Base-by-base conservation (phyloP, 495 filamentous ascomycete genomes). In the Neurospora sp. region DNA sequence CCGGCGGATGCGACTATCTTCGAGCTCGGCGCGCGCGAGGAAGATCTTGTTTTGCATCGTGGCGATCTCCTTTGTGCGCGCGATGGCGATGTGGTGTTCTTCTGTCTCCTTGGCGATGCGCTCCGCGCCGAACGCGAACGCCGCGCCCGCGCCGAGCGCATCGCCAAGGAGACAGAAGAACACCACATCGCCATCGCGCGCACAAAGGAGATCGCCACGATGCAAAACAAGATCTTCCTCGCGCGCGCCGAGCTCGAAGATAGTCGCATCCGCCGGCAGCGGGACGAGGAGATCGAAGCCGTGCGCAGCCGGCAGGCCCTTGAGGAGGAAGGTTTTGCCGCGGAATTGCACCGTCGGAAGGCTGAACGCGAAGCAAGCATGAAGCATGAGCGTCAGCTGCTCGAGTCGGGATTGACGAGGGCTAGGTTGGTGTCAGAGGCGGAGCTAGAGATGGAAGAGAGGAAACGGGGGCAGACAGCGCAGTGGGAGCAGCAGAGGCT, bases 201-300 rank as follows among this genome's bases (percentile, higher is more conserved):
- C 1, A 82, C 77, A 5, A 80, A 81, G 53, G 84, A 86, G 73
- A 76, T 85, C 3, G 83, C 85, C 8, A 72, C 75, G 0, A 78
- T 85, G 12, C 82, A 86, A 20, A 78, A 82, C 69, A 80, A 85
- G 48, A 82, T 86, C 74, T 83, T 79, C 76, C 73, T 76, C 1
- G 76, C 71, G 44, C 82, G 84, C n/a, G 81, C 84, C 6, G 81
- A 85, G 71, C 75, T 86, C 3, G 85, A 87, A 71, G 84, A 84
- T 40, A 77, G 80, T 7, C 81, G 83, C 35, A 77, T 79, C 44
- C 81, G 81, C 0, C 79, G 81, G 0, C 77, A 78, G 37, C 79
- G 77, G 9, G 80, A 83, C 40, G 81, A 84, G 42, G 80, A 83
- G 18, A 72, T 85, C 0, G 72, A 68, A 27, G 77, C 77, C 16